These are phyloP conservation scores for Oryza glaberrima DNA, from an alignment of 176 grass and related monocot species.

Conservation along the genomic window DNA sequence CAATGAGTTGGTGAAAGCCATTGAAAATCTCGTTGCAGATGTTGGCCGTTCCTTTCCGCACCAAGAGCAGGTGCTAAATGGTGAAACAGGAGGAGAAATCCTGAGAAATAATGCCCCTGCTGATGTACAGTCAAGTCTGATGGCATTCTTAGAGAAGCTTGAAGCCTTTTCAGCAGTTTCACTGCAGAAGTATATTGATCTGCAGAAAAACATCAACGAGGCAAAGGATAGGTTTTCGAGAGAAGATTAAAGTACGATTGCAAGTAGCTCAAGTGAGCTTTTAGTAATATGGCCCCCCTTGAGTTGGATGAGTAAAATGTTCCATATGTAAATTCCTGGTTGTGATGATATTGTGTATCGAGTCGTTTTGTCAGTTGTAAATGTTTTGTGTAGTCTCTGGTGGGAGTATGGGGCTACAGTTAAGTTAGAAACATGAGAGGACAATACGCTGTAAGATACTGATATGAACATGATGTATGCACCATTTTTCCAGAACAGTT, in stretches of 20 bases:
- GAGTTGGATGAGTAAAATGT: slow-evolving; percentile 7
- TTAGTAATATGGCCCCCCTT: background rate
- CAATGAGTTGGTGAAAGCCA: slow-evolving; percentile 38
- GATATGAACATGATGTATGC: background rate
- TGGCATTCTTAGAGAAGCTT: slow-evolving; percentile 54
- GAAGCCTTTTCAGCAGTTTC: slow-evolving; percentile 50
- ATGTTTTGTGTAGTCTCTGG: background rate
- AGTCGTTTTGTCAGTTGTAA: background rate
- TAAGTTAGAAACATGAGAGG: background rate
- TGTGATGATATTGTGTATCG: background rate
- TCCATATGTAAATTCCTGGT: background rate
- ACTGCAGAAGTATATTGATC: slow-evolving; percentile 43
- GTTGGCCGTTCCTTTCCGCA: slow-evolving; percentile 16
- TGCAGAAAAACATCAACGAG: slow-evolving; percentile 33
- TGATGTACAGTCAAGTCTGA: slow-evolving; percentile 44
- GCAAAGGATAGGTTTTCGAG: slow-evolving; percentile 38
- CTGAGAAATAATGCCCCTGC: background rate
- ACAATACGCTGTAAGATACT: background rate
- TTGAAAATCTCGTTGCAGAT: slow-evolving; percentile 43
- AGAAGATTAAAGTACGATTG: background rate
- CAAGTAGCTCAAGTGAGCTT: background rate
- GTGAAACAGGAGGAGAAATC: background rate
- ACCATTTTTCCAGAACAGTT: background rate
- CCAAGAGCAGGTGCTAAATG: slow-evolving; percentile 33
- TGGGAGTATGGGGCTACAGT: background rate